These are phyloP conservation scores for Colletotrichum magnum DNA, from an alignment of 2,329 filamentous ascomycete genomes.

Conservation along the genomic window DNA sequence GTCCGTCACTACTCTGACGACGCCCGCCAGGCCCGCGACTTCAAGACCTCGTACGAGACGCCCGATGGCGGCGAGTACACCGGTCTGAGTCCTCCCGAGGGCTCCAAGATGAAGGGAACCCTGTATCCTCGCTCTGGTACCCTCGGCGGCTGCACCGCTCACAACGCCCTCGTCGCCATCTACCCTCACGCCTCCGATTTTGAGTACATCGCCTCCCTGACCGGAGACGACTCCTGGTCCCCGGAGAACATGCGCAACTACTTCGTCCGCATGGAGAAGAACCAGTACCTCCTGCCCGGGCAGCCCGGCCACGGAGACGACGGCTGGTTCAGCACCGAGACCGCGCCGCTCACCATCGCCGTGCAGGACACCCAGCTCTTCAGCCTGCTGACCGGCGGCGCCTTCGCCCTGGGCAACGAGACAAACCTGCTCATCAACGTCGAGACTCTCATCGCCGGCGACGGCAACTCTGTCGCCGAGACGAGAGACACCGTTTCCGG, in stretches of 20 bases:
- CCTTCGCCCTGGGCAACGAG: conserved; percentile 61
- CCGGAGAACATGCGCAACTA: conserved; percentile 71
- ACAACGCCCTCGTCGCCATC: conserved; percentile 68
- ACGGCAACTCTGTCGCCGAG: conserved; percentile 64
- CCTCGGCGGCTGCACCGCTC: conserved; percentile 70
- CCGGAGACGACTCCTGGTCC: conserved; percentile 69
- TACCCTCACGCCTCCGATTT: conserved; percentile 69
- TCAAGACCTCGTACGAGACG: conserved; percentile 71
- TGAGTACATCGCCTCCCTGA: conserved; percentile 65
- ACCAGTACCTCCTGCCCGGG: conserved; percentile 62
- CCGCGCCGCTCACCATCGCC: conserved; percentile 65
- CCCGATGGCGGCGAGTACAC: conserved; percentile 65
- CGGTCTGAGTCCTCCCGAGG: conserved; percentile 66
- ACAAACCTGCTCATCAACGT: conserved; percentile 47
- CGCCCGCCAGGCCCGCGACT: conserved; percentile 66
- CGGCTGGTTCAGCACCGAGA: conserved; percentile 69
- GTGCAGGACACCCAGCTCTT: conserved; percentile 67
- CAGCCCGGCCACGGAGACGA: conserved; percentile 62
- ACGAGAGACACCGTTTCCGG: conserved; percentile 61
- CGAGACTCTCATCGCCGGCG: conserved; percentile 57
- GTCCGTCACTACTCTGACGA: conserved; percentile 73
- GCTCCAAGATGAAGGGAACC: conserved; percentile 66
- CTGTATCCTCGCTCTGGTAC: conserved; percentile 71
- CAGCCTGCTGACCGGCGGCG: conserved; percentile 64
- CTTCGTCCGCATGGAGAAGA: conserved; percentile 67